phyloP scores from a whole-genome alignment of 768 basidiomycete genomes.

The Termitomyces sp. region DNA sequence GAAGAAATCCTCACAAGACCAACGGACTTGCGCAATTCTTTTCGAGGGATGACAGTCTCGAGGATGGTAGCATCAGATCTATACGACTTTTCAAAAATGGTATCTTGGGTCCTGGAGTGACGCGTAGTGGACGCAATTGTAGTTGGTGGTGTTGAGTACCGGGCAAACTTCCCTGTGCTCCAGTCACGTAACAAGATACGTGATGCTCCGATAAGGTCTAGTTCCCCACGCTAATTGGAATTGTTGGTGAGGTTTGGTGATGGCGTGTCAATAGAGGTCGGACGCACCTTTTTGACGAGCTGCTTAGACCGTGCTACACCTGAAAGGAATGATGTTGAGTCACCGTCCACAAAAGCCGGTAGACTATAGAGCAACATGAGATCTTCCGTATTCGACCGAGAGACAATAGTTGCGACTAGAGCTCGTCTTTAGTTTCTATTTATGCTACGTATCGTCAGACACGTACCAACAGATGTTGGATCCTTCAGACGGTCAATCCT shows the following conservation, averaged over 20 bases:
- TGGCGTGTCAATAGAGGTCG: not conserved
- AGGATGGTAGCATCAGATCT: constrained; percentile 47
- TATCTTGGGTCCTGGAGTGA: constrained; percentile 2
- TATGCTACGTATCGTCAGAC: not conserved
- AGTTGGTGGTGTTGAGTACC: constrained; percentile 57
- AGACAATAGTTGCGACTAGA: constrained; percentile 62
- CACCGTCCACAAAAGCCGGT: constrained; percentile 69
- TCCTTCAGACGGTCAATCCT: constrained; percentile 84
- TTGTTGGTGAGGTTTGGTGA: constrained; percentile 5
- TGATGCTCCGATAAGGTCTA: constrained; percentile 70
- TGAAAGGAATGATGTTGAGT: constrained; percentile 67
- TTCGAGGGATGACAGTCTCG: constrained; percentile 41
- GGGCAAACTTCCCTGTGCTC: constrained; percentile 66
- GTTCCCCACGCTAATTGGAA: constrained; percentile 52
- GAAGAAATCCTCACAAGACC: constrained; percentile 52
- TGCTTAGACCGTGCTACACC: constrained; percentile 70
- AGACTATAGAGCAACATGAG: constrained; percentile 86
- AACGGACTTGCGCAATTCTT: constrained; percentile 58
- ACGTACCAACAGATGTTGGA: constrained; percentile 61
- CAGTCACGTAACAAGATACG: constrained; percentile 82
- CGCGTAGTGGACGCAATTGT: constrained; percentile 15
- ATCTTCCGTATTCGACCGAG: constrained; percentile 68
- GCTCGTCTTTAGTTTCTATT: constrained; percentile 10
- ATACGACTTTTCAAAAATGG: constrained; percentile 26
- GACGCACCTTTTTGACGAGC: constrained; percentile 68